These are phyloP conservation scores for Pythium phragmiticola DNA, from an alignment of 352 stramenopile genomes.

Conservation along the genomic window DNA sequence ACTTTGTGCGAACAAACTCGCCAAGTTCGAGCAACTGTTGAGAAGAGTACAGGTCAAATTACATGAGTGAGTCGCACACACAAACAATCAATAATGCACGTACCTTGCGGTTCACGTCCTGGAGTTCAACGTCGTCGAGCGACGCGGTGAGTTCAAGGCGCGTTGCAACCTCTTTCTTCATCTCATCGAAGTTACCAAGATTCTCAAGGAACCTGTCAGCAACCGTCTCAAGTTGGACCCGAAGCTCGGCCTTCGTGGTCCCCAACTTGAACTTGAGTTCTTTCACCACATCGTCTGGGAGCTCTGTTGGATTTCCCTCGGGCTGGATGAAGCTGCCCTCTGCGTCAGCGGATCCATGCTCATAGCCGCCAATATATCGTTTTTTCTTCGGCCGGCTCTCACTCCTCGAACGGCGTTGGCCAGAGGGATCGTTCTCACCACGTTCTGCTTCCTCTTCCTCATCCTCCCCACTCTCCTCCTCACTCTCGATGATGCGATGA, in stretches of 20 bases:
- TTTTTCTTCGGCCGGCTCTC: constrained; percentile 26
- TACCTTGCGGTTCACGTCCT: constrained; percentile 25
- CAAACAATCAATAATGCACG: not conserved
- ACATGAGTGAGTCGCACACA: not conserved
- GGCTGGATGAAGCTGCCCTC: constrained; percentile 83
- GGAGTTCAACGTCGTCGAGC: constrained; percentile 32
- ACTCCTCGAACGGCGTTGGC: not conserved
- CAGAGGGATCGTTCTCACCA: not conserved
- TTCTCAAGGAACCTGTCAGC: constrained; percentile 40
- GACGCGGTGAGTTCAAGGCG: constrained; percentile 25
- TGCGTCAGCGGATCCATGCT: constrained; percentile 45
- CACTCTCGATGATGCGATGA: constrained; percentile 41
- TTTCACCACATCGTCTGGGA: constrained; percentile 74
- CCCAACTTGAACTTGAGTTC: constrained; percentile 55
- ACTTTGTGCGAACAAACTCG: constrained; percentile 41
- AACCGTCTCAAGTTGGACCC: constrained; percentile 33
- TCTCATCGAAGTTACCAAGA: constrained; percentile 38
- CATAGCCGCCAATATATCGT: constrained; percentile 75
- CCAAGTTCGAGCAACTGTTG: constrained; percentile 13
- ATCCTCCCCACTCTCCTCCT: constrained; percentile 17
- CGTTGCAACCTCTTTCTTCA: constrained; percentile 27
- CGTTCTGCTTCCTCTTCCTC: constrained; percentile 12
- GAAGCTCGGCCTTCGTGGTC: constrained; percentile 39
- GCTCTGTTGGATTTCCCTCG: constrained; percentile 67
- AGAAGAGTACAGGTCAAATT: not conserved